Percentiles rank a stretch among this genome's conserved stretches.
phyloP scores from a whole-genome alignment of 768 basidiomycete species.

The Lepiota brunneoincarnata region DNA sequence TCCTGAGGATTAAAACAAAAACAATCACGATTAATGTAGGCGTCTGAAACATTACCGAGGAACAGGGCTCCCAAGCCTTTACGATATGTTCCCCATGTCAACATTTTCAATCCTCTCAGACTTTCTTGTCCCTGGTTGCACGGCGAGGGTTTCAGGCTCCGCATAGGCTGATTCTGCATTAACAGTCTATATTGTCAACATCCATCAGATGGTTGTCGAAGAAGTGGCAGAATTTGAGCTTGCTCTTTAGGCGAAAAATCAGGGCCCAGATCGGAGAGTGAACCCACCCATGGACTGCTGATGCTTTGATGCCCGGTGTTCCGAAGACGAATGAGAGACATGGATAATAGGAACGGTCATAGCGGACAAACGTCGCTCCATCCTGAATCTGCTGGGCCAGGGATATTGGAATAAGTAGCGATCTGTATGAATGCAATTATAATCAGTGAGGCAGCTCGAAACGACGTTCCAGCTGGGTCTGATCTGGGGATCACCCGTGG shows the following conservation, averaged over 20 bases:
- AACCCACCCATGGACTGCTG: too few relatives aligned
- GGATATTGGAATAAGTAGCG: conserved; percentile 11
- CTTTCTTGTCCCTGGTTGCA: too few relatives aligned
- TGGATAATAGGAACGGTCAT: neutral
- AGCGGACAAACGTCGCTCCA: neutral
- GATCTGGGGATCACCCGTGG: neutral
- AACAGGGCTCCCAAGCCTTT: too few relatives aligned
- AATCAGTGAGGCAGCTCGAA: conserved; percentile 8
- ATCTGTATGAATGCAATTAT: conserved; percentile 13
- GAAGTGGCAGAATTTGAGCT: neutral
- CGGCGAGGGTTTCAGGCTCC: too few relatives aligned
- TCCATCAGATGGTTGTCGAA: neutral
- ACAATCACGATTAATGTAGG: too few relatives aligned
- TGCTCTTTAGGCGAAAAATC: neutral
- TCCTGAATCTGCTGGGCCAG: neutral
- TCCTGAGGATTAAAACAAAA: too few relatives aligned
- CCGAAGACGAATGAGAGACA: neutral
- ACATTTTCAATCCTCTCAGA: too few relatives aligned
- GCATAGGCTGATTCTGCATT: too few relatives aligned
- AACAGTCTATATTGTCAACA: too few relatives aligned
- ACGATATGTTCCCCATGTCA: too few relatives aligned
- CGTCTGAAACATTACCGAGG: too few relatives aligned
- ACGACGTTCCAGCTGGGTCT: conserved; percentile 7
- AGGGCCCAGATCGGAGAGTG: neutral
- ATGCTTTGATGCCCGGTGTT: neutral